Evolutionary conservation across 2,329 filamentous ascomycete species (phyloP).

Genomic region (Colletotrichum brevisporum): DNA sequence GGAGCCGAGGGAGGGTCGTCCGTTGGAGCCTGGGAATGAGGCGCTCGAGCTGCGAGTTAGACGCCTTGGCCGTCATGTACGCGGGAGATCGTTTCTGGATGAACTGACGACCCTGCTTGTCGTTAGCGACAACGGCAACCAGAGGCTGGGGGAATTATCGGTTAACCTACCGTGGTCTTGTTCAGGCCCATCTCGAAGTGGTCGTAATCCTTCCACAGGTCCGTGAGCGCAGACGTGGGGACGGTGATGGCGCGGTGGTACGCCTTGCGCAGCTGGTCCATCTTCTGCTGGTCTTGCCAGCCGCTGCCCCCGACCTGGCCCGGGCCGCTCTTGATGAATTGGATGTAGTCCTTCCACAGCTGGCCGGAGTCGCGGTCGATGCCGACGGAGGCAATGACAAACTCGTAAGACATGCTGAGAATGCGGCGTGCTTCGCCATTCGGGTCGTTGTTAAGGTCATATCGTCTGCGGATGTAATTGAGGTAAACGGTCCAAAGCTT

Average conservation of each 20-base stretch:
- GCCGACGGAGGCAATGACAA: constrained; percentile 90
- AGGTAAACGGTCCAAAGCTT: constrained; percentile 94
- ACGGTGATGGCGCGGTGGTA: constrained; percentile 92
- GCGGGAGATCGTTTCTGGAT: constrained; percentile 92
- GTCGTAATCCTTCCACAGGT: constrained; percentile 97
- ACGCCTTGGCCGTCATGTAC: constrained; percentile 96
- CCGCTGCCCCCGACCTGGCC: constrained; percentile 86
- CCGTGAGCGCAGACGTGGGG: constrained; percentile 86
- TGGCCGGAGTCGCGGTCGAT: constrained; percentile 90
- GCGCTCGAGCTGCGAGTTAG: constrained; percentile 91
- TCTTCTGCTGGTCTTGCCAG: constrained; percentile 99
- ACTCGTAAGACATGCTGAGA: constrained; percentile 90
- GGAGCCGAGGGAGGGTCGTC: constrained; percentile 83
- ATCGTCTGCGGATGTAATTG: constrained; percentile 92
- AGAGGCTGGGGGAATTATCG: background rate
- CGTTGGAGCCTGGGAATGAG: constrained; percentile 83
- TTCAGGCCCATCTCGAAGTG: constrained; percentile 95
- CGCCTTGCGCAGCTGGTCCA: constrained; percentile 91
- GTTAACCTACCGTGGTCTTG: constrained; percentile 81
- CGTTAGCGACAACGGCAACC: constrained; percentile 28
- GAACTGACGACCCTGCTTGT: constrained; percentile 86
- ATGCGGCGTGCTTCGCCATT: constrained; percentile 82
- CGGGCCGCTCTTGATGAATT: constrained; percentile 91
- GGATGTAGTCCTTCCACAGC: constrained; percentile 95
- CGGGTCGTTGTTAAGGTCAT: constrained; percentile 85